Evolutionary conservation across 331 rosid genomes (phyloP).

Genomic region (Pyrus hybrid): DNA sequence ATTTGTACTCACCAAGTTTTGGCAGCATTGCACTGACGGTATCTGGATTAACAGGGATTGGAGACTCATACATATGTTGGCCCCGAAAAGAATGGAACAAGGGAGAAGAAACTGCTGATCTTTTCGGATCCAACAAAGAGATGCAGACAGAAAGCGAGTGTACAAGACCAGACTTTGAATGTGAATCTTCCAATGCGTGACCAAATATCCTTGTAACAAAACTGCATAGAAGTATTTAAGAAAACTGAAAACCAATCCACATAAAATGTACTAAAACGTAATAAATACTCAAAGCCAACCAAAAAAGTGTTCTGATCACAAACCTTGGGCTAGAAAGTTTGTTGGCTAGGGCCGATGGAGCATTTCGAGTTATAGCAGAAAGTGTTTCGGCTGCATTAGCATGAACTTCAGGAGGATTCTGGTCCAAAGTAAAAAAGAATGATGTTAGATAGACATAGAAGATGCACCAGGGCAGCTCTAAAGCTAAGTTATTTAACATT

Average conservation of each 20-base stretch:
- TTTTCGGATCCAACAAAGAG: conserved; percentile 91
- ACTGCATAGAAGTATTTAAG: conserved; percentile 39
- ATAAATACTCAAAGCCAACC: background rate
- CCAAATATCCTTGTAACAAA: conserved; percentile 66
- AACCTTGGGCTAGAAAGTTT: conserved; percentile 95
- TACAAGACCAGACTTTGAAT: conserved; percentile 70
- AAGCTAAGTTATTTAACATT: background rate
- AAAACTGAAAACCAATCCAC: background rate
- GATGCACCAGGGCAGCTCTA: background rate
- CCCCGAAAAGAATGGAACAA: conserved; percentile 81
- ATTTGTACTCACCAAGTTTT: conserved; percentile 54
- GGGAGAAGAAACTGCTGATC: conserved; percentile 56
- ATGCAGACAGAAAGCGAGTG: conserved; percentile 89
- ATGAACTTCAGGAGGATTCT: conserved; percentile 94
- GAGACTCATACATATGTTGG: conserved; percentile 81
- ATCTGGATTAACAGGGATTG: conserved; percentile 68
- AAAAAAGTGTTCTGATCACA: conserved; percentile 15
- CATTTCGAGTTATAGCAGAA: conserved; percentile 77
- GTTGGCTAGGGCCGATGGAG: conserved; percentile 75
- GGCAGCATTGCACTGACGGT: conserved; percentile 89
- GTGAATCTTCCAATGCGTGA: conserved; percentile 87
- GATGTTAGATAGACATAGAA: background rate
- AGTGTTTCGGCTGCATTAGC: conserved; percentile 92
- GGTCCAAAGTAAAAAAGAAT: conserved; percentile 20
- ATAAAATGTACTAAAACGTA: background rate